Evolutionary conservation across 352 stramenopile genomes (phyloP), one percentile per base, ranked within the genome.

Genomic region (Phytopythium cucurbitacearum): DNA sequence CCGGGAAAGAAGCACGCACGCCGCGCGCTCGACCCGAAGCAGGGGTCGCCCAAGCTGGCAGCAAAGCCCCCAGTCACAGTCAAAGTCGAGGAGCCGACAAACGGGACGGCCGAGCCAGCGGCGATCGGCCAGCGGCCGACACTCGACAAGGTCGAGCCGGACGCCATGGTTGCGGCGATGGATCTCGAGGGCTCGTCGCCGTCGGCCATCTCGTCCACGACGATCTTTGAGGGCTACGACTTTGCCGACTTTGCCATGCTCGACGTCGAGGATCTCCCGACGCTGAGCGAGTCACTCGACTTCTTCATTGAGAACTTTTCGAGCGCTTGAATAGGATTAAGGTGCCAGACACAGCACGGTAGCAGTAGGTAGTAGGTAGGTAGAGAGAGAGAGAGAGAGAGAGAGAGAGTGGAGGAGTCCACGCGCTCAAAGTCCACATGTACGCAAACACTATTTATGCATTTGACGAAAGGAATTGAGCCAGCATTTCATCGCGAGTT

Each of bases 271-370:
- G 51, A 63, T 15, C 51, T 71, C 32, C 63, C 63, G 15, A 57
- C 58, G 33, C 45, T 71, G n/a, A 61, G 65, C 48, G 63, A 71
- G 34, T 67, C 58, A 21, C 57, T 71, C 42, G 63, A 71, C 36
- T 71, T 71, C 36, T 64, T 71, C 35, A 71, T 82, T 57, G 66
- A 69, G 46, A 77, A 65, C 47, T 67, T 77, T 6, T 56, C 37
- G 13, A 36, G 46, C 21, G 37, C 28, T 38, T 53, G 13, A 38
- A 28, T 28, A 28, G 21, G 21, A 28, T 28, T 28, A 28, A 28
- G 21, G 21, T 28, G 21, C 21, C 21, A 28, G 21, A 28, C 21
- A 28, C 21, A 28, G 21, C 21, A 28, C 21, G 21, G 21, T 28
- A 28, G 21, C 21, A 28, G 21, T 28, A 28, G 21, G 21, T 2